Evolutionary conservation across 1,284 basidiomycete genomes (phyloP), one percentile per base, ranked within the genome.

Genomic region (Puccinia polysora): DNA sequence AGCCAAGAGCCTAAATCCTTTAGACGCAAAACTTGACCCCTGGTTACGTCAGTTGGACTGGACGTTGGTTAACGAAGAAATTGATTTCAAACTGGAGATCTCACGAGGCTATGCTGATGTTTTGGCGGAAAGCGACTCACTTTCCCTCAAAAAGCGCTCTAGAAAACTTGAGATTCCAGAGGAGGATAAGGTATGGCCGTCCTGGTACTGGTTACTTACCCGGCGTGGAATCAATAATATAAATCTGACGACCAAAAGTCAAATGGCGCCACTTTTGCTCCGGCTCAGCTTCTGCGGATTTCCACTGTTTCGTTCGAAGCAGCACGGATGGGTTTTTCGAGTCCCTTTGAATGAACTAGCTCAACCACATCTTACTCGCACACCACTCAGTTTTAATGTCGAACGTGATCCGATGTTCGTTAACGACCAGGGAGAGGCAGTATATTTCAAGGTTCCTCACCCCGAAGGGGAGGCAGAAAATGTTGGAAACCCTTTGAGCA

Each of bases 381-480:
- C 74, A 64, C 73, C 79, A 65, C 49, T 58, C 12, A 63, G 34
- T 20, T 45, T 71, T 62, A 23, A 49, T 73, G 52, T 49, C 15
- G 65, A 53, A 58, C 60, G 83, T 0, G 90, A 92, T 77, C 82
- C 83, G 20, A 71, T 77, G 1, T 81, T 91, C 20, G 80, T 83
- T 56, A 83, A 85, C 81, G 75, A 79, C 78, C 2, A 77, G 82
- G 52, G 81, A 77, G 77, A 80, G 5, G 84, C 83, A 1, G 87
- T 73, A 1, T 97, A 92, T 81, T 91, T 91, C 83, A 95, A 96
- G 80, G 84, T 98, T 0, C 96, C 94, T 0, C 96, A 98, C 81
- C 92, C 93, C 78, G 91, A 94, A 76, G 95, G 96, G 2, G 95
- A 96, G 74, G 85, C 85, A 47, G 89, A 91, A 53, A 97, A 97